Evolutionary conservation across 306 rosid genomes (phyloP).

Genomic region (Quercus wislizeni): DNA sequence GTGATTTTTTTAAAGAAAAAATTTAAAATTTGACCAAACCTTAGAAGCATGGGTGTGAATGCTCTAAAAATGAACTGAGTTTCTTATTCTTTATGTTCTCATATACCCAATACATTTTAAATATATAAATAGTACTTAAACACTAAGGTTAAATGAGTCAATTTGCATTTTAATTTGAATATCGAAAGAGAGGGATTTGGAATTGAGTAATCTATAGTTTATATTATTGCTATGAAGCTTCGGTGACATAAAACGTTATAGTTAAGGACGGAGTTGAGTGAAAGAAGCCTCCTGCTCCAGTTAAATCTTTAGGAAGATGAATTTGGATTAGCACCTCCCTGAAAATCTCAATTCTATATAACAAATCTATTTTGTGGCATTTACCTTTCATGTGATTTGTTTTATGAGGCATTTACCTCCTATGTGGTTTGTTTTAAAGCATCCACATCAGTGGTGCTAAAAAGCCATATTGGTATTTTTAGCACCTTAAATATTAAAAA

Average conservation of each 20-base stretch:
- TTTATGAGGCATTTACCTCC: too few species aligned
- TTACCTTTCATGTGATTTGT: too few species aligned
- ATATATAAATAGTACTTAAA: not conserved
- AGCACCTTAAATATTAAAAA: too few species aligned
- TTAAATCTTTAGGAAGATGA: not conserved
- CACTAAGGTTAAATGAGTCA: not conserved
- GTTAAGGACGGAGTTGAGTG: not conserved
- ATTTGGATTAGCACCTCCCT: not conserved
- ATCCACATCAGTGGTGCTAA: too few species aligned
- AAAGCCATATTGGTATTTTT: too few species aligned
- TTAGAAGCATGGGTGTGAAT: too few species aligned
- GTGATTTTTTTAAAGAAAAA: too few species aligned
- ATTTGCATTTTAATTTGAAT: not conserved
- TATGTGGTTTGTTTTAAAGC: too few species aligned
- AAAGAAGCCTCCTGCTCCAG: not conserved
- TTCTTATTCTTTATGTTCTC: not conserved
- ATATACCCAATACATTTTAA: not conserved
- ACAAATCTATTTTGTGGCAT: too few species aligned
- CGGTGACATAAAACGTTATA: not conserved
- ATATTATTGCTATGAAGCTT: not conserved
- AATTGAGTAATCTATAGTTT: not conserved
- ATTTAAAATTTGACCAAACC: too few species aligned
- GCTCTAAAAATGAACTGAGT: too few species aligned
- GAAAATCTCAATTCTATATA: not conserved
- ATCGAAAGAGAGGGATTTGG: not conserved